Evolutionary conservation across 2,329 filamentous ascomycete species (phyloP).

Genomic region (Microsporum canis): DNA sequence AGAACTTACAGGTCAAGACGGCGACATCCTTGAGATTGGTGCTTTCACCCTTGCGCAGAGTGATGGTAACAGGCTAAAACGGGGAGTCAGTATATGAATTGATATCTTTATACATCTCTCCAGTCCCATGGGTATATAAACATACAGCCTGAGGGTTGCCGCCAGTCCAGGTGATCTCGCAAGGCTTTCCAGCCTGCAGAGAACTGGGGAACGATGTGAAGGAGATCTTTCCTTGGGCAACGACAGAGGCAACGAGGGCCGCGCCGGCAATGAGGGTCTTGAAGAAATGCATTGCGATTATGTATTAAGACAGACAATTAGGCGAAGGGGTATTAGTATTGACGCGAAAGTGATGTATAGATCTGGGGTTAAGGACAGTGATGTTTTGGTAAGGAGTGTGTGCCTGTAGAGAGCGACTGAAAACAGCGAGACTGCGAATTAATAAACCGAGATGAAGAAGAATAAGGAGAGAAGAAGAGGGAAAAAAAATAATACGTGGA

Average conservation of each 20-base stretch:
- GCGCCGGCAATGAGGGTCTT: slow-evolving; percentile 38
- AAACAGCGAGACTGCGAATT: background rate
- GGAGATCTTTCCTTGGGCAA: slow-evolving; percentile 37
- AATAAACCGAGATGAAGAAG: background rate
- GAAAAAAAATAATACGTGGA: slow-evolving; percentile 1
- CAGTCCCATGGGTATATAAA: background rate
- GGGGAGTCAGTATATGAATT: background rate
- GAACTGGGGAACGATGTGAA: slow-evolving; percentile 43
- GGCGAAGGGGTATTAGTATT: background rate
- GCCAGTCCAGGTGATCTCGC: slow-evolving; percentile 40
- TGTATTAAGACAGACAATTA: background rate
- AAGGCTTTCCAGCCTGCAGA: slow-evolving; percentile 39
- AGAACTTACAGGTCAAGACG: slow-evolving; percentile 31
- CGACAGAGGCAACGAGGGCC: slow-evolving; percentile 34
- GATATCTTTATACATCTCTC: slow-evolving; percentile 12
- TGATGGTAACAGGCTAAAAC: slow-evolving; percentile 42
- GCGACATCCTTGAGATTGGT: slow-evolving; percentile 41
- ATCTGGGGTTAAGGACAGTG: background rate
- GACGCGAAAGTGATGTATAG: background rate
- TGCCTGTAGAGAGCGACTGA: background rate
- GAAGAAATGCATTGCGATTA: slow-evolving; percentile 41
- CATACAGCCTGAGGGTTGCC: slow-evolving; percentile 24
- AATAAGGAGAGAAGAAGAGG: background rate
- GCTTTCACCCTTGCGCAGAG: slow-evolving; percentile 43
- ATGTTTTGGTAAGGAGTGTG: slow-evolving; percentile 8